Percentiles rank a stretch among this genome's conserved stretches.
phyloP scores from a whole-genome alignment of 2,329 filamentous ascomycete genomes.

The Trichoderma pleuroti region DNA sequence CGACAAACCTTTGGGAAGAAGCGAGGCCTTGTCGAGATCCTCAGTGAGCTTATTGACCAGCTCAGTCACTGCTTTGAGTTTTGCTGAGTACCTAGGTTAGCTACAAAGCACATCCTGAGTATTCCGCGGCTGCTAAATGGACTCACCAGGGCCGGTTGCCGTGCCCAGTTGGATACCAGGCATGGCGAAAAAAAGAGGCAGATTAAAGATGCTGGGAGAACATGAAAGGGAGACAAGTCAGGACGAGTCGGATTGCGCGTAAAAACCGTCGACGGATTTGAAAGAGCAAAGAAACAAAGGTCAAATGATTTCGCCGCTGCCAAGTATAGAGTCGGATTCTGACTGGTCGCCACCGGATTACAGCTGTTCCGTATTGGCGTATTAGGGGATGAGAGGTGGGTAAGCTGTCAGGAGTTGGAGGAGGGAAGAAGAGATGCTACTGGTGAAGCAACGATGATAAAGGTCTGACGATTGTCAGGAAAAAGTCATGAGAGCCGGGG shows the following conservation, averaged over 20 bases:
- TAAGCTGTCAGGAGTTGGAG: background rate
- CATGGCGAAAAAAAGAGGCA: conserved; percentile 22
- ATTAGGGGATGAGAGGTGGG: background rate
- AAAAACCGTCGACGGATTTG: background rate
- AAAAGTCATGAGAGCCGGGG: conserved; percentile 4
- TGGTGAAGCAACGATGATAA: background rate
- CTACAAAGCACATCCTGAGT: background rate
- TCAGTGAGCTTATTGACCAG: conserved; percentile 59
- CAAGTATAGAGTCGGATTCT: background rate
- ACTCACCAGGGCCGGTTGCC: conserved; percentile 43
- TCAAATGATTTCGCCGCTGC: background rate
- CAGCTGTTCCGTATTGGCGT: background rate
- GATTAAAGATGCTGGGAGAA: background rate
- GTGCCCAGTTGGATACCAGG: conserved; percentile 28
- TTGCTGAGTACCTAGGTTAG: conserved; percentile 47
- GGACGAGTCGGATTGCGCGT: background rate
- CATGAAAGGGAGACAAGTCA: background rate
- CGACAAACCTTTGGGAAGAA: conserved; percentile 57
- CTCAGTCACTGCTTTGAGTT: conserved; percentile 63
- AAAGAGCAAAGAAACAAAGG: background rate
- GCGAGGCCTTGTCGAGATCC: conserved; percentile 58
- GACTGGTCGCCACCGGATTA: background rate
- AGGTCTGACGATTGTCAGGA: background rate
- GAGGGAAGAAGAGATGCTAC: background rate
- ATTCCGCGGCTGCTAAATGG: background rate